Base-by-base conservation (phyloP, 75 land plant genomes). In the Pinus taeda region DNA sequence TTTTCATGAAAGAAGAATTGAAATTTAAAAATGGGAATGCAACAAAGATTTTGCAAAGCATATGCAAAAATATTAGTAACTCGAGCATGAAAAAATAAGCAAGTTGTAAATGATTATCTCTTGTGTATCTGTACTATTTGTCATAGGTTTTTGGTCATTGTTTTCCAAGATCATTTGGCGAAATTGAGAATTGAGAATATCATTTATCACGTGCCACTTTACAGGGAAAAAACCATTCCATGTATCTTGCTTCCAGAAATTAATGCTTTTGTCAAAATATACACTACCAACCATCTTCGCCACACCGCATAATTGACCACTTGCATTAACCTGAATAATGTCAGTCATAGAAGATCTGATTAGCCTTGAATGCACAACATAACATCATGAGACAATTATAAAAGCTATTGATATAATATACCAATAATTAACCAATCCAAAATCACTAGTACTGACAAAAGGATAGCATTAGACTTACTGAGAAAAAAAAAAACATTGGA, bases 141-240 rank as follows among this genome's bases (percentile, higher is more conserved):
- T 90, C 71, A 90, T 90, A 57, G 85, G 1, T 1, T 30, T 30
- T 0, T 30, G 0, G 33, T 30, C 33, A 30, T 30, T 30, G 33
- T 30, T 30, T 30, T 30, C 33, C 33, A 30, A 30, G 33, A 30
- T 30, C 0, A 30, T 30, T 36, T 92, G 94, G 4, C 88, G 81
- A 39, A 89, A 81, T 42, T 83, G 86, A 39, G 72, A 72, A 55
- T 92, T 90, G 18, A 92, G 90, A 30, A 92, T 79, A 67, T 92
- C 94, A 74, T 92, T 92, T 30, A 90, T 81, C 18, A 90, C 75
- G 66, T 92, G 90, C 94, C 94, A 90, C 74, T 83, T 85, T 13
- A 92, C 86, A 1, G 94, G 82, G 74, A 92, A 92, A 57, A 89
- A 84, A 0, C 94, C 92, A 85, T 67, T 88, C 94, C 94, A 92